These are phyloP conservation scores for Cercospora zeae-maydis DNA, from an alignment of 2,329 filamentous ascomycete genomes.

Conservation along the genomic window DNA sequence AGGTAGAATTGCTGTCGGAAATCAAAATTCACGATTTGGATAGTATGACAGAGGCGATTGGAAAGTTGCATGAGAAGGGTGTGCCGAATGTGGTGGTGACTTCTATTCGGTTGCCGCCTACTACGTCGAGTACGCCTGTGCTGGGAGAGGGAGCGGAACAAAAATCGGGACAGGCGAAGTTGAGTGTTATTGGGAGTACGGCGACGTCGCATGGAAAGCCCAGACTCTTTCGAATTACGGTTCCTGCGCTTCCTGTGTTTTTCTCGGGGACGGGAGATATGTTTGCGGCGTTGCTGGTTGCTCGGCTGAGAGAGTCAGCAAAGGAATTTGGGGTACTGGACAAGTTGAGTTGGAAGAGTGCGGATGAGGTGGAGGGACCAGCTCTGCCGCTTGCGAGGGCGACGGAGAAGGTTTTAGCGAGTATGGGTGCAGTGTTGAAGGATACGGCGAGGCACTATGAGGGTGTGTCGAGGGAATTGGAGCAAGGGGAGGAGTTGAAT, in stretches of 20 bases:
- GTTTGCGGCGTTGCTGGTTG: constrained; percentile 90
- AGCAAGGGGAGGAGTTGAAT: constrained; percentile 44
- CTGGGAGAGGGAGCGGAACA: background rate
- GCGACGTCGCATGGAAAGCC: constrained; percentile 61
- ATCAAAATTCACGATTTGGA: constrained; percentile 73
- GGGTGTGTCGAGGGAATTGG: constrained; percentile 54
- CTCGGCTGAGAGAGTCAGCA: constrained; percentile 81
- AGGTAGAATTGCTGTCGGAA: constrained; percentile 89
- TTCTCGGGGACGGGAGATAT: constrained; percentile 97
- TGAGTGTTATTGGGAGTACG: constrained; percentile 70
- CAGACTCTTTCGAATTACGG: constrained; percentile 82
- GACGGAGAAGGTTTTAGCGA: constrained; percentile 80
- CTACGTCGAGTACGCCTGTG: constrained; percentile 45
- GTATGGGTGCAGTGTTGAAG: constrained; percentile 81
- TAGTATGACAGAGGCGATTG: constrained; percentile 70
- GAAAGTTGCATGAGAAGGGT: constrained; percentile 64
- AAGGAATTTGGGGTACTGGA: constrained; percentile 50
- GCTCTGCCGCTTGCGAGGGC: constrained; percentile 81
- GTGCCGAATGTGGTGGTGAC: constrained; percentile 92
- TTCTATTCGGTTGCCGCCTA: constrained; percentile 67
- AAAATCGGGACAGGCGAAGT: constrained; percentile 18
- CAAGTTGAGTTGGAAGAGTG: constrained; percentile 68
- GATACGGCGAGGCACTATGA: constrained; percentile 65
- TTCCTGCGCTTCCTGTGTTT: constrained; percentile 85
- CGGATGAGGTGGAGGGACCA: constrained; percentile 63